phyloP scores from a whole-genome alignment of 805 yeast genomes.

The Wickerhamiella cacticola region DNA sequence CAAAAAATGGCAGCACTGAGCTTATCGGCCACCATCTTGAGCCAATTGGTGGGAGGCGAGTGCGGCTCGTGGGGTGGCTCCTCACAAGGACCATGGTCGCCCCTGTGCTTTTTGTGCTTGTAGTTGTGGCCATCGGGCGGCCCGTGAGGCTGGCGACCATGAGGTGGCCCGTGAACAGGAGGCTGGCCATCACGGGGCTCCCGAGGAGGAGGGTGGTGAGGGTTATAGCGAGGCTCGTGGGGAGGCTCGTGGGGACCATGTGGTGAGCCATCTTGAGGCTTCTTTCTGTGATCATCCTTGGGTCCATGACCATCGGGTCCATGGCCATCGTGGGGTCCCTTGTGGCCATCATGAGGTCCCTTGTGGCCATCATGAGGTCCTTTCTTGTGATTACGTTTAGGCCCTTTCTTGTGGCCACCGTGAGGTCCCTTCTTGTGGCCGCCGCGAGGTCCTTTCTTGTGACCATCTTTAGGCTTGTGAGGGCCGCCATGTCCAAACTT shows the following conservation, averaged over 20 bases:
- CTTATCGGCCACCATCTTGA: neutral
- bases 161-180: neutral
- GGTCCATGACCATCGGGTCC: neutral
- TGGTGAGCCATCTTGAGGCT: neutral
- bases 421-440: neutral
- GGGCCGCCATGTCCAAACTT: neutral
- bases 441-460: neutral
- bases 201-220: neutral
- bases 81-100: too few relatives aligned
- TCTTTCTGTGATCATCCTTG: neutral
- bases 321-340: neutral
- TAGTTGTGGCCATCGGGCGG: too few relatives aligned
- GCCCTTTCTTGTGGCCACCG: too few relatives aligned
- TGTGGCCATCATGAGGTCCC: neutral
- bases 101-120: too few relatives aligned
- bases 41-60: too few relatives aligned
- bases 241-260: neutral
- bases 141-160: neutral
- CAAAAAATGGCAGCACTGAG: neutral
- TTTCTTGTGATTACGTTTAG: neutral
- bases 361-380: neutral
- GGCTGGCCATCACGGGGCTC: neutral
- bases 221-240: neutral
- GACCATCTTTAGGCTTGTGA: neutral
- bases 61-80: too few relatives aligned